Evolutionary conservation across 257 asterid genomes (phyloP).

Genomic region (Capsicum rhomboideum): DNA sequence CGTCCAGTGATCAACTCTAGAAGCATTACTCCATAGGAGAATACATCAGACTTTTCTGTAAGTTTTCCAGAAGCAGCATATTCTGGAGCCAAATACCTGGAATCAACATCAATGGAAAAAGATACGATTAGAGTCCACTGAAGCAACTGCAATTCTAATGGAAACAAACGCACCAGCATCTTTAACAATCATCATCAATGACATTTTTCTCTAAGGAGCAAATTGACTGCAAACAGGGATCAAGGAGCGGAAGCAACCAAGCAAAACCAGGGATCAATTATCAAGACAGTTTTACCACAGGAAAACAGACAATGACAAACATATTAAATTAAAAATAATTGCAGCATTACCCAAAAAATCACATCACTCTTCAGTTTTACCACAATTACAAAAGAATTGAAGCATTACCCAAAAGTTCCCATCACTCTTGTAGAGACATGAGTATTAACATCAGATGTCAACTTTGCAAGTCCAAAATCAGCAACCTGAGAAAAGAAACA

Average conservation of each 20-base stretch:
- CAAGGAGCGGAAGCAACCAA: background rate
- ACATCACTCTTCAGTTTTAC: constrained; percentile 53
- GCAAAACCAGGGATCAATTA: background rate
- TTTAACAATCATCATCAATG: background rate
- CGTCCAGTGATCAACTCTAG: constrained; percentile 88
- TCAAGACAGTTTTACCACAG: background rate
- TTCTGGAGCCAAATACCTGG: constrained; percentile 90
- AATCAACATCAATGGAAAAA: background rate
- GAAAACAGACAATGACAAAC: too few species aligned
- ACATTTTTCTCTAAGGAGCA: background rate
- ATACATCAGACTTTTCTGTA: constrained; percentile 80
- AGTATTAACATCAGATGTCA: constrained; percentile 42
- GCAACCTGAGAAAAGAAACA: constrained; percentile 44
- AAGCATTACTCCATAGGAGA: constrained; percentile 83
- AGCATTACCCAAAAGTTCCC: constrained; percentile 62
- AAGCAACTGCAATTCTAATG: background rate
- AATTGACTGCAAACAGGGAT: background rate
- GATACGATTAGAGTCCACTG: background rate
- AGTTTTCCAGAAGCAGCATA: constrained; percentile 94
- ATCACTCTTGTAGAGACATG: constrained; percentile 65
- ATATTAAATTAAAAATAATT: background rate
- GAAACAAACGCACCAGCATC: background rate
- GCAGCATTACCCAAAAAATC: constrained; percentile 33
- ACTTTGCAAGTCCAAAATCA: constrained; percentile 64
- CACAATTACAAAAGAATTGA: background rate